These are phyloP conservation scores for Neurospora discreta DNA, from an alignment of 495 filamentous ascomycete genomes.

Conservation along the genomic window DNA sequence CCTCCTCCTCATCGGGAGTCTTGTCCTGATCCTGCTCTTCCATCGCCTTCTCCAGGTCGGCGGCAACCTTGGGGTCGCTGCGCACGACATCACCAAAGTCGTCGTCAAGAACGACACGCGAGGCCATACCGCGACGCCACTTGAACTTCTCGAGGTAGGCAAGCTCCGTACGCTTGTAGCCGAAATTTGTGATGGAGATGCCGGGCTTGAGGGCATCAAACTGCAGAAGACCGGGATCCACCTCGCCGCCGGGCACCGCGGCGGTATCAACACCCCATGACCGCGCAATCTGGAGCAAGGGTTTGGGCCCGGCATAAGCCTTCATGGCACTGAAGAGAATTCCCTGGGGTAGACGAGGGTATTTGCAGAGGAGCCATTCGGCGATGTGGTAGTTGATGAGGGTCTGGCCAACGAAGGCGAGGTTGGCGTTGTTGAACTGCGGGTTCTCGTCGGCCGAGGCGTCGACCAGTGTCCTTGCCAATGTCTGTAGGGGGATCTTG, in stretches of 20 bases:
- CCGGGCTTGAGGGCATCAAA: slow-evolving; percentile 54
- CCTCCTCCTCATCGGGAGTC: slow-evolving; percentile 1
- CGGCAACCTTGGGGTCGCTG: background rate
- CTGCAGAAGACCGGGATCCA: slow-evolving; percentile 89
- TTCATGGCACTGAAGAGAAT: slow-evolving; percentile 75
- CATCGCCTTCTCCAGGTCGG: background rate
- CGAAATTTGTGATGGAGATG: slow-evolving; percentile 31
- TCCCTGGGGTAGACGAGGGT: slow-evolving; percentile 76
- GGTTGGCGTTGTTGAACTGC: slow-evolving; percentile 45
- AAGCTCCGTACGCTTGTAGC: slow-evolving; percentile 27
- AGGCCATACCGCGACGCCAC: slow-evolving; percentile 62
- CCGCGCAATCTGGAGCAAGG: slow-evolving; percentile 55
- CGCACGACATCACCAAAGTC: slow-evolving; percentile 56
- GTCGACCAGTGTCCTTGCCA: slow-evolving; percentile 80
- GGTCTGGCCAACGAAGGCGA: slow-evolving; percentile 70
- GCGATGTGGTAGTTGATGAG: slow-evolving; percentile 76
- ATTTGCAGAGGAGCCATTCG: slow-evolving; percentile 76
- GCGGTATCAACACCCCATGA: slow-evolving; percentile 89
- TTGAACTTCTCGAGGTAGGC: slow-evolving; percentile 31
- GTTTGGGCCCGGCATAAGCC: slow-evolving; percentile 63
- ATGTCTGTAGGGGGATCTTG: slow-evolving; percentile 71
- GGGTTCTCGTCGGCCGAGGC: slow-evolving; percentile 65
- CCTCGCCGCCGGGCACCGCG: slow-evolving; percentile 73
- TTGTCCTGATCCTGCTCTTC: background rate
- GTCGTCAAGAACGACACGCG: slow-evolving; percentile 64